These are phyloP conservation scores for Microascus cirrosus DNA, from an alignment of 2,329 filamentous ascomycete genomes.

Conservation along the genomic window DNA sequence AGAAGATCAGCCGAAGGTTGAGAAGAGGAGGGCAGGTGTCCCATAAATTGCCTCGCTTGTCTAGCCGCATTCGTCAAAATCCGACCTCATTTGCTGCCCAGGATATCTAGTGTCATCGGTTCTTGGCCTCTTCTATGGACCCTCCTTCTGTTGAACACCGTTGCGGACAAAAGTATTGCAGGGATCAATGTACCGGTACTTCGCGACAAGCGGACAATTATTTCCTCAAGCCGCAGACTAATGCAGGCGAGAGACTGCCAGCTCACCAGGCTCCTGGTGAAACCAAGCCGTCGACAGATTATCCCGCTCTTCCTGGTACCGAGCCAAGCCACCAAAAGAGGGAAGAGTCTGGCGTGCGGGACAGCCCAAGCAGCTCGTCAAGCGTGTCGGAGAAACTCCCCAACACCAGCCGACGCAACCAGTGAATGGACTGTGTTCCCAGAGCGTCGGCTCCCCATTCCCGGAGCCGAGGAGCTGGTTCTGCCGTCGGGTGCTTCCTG, in stretches of 20 bases:
- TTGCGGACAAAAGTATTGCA: neutral
- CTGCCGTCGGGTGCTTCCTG: neutral
- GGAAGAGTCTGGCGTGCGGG: neutral
- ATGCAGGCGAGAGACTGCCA: neutral
- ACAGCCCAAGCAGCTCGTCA: neutral
- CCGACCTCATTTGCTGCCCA: neutral
- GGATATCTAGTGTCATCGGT: too few relatives aligned
- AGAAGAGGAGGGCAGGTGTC: neutral
- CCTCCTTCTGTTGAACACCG: neutral
- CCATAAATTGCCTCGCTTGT: neutral
- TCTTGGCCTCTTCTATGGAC: too few relatives aligned
- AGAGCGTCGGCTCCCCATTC: neutral
- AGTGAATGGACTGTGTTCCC: neutral
- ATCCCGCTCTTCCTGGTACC: neutral
- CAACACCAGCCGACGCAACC: neutral
- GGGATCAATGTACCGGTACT: neutral
- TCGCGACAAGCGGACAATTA: neutral
- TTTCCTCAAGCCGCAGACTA: neutral
- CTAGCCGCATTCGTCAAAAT: neutral
- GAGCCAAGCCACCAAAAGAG: neutral
- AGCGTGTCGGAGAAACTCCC: neutral
- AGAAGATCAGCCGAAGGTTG: neutral
- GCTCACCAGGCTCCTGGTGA: neutral
- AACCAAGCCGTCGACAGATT: neutral
- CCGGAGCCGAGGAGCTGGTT: neutral